These are phyloP conservation scores for Suhomyces choctaworum DNA, from an alignment of 1,139 yeast species.

Conservation along the genomic window DNA sequence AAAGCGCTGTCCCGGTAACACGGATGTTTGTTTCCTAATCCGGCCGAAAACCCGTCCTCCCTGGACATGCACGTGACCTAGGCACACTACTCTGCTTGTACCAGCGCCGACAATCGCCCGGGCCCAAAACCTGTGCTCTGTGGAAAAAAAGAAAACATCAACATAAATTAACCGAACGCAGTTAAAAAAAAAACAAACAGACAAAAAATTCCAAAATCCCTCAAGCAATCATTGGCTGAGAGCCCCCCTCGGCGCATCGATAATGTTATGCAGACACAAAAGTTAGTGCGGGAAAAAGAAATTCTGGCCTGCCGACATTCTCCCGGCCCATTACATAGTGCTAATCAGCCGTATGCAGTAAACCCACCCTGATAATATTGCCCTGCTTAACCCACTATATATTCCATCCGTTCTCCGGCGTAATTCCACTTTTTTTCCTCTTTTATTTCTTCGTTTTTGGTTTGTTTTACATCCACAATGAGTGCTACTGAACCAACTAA, in stretches of 20 bases:
- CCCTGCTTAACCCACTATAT: conserved; percentile 7
- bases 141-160: conserved; percentile 3
- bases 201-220: conserved; percentile 9
- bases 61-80: too few relatives aligned
- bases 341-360: conserved; percentile 12
- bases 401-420: conserved; percentile 3
- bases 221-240: conserved; percentile 8
- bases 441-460: conserved; percentile 14
- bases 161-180: conserved; percentile 2
- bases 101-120: too few relatives aligned
- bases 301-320: conserved; percentile 4
- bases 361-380: conserved; percentile 3
- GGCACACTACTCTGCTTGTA: too few relatives aligned
- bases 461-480: conserved; percentile 24
- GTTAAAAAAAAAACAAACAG: conserved; percentile 6
- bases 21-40: neutral
- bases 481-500: conserved; percentile 54
- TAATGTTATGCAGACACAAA: conserved; percentile 7
- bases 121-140: conserved; percentile 5
- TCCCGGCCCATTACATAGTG: conserved; percentile 2
- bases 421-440: conserved; percentile 7
- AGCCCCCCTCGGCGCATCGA: conserved; percentile 2
- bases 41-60: neutral
- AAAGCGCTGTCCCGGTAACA: neutral
- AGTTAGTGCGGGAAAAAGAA: conserved; percentile 3